Evolutionary conservation across 192 early-diverging fungal species (phyloP).

Genomic region (Coemansia asiatica): DNA sequence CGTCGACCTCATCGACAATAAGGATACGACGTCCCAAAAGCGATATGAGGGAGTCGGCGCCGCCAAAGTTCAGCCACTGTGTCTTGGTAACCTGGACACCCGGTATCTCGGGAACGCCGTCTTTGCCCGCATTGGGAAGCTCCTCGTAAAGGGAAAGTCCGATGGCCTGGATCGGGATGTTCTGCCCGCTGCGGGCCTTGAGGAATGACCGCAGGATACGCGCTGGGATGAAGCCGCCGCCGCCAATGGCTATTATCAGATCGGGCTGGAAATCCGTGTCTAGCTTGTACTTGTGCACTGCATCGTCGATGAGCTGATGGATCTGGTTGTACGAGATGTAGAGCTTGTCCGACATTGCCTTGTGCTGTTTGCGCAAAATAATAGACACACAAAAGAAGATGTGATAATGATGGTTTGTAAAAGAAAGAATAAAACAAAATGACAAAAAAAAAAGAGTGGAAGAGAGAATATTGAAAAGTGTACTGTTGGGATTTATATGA

Average conservation of each 20-base stretch:
- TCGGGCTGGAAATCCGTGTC: constrained; percentile 69
- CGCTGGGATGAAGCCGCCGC: constrained; percentile 77
- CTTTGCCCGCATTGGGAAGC: constrained; percentile 46
- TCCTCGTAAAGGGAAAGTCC: constrained; percentile 77
- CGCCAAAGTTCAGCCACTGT: constrained; percentile 79
- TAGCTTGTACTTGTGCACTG: constrained; percentile 59
- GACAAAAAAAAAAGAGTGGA: no score
- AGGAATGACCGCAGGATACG: constrained; percentile 74
- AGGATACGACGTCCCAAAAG: constrained; percentile 70
- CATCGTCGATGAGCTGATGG: constrained; percentile 59
- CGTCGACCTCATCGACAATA: constrained; percentile 81
- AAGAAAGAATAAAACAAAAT: neutral
- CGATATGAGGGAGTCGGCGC: constrained; percentile 59
- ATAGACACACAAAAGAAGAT: neutral
- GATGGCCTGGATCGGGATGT: constrained; percentile 78
- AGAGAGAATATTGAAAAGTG: no score
- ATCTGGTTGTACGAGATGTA: constrained; percentile 68
- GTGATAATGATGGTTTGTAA: neutral
- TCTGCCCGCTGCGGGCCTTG: constrained; percentile 64
- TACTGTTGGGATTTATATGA: no score
- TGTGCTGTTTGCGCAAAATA: neutral
- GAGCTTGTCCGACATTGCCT: constrained; percentile 53
- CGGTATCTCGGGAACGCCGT: constrained; percentile 44
- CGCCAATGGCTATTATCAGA: constrained; percentile 74
- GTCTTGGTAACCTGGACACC: constrained; percentile 73